phyloP scores from a whole-genome alignment of 1,284 basidiomycete species.

The Anthracocystis walkeri region DNA sequence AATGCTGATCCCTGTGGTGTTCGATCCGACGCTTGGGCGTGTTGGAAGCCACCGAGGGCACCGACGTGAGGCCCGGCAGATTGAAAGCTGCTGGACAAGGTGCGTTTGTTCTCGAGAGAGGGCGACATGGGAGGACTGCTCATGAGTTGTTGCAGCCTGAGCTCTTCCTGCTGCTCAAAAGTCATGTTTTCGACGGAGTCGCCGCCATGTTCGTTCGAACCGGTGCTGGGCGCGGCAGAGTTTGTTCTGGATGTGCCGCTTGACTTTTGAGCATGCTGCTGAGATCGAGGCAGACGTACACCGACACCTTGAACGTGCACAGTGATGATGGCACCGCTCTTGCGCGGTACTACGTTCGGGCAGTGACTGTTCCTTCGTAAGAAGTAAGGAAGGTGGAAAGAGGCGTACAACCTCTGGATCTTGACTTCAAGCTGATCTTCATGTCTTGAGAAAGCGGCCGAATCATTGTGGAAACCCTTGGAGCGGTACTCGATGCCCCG shows the following conservation, averaged over 20 bases:
- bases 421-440: conserved; percentile 52
- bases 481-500: conserved; percentile 60
- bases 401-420: conserved; percentile 50
- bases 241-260: background rate
- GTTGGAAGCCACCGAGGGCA: background rate
- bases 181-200: conserved; percentile 2
- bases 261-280: conserved; percentile 2
- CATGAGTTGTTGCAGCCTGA: conserved; percentile 41
- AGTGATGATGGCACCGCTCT: conserved; percentile 45
- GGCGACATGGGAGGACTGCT: conserved; percentile 46
- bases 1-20: conserved; percentile 4
- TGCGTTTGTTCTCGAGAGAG: background rate
- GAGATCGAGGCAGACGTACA: conserved; percentile 43
- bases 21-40: background rate
- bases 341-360: conserved; percentile 22
- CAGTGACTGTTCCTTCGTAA: conserved; percentile 17
- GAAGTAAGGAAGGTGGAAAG: conserved; percentile 38
- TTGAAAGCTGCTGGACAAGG: conserved; percentile 4
- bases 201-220: background rate
- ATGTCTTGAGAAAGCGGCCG: conserved; percentile 30
- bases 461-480: conserved; percentile 51
- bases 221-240: background rate
- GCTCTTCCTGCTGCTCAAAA: conserved; percentile 38
- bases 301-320: conserved; percentile 59
- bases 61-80: background rate